These are phyloP conservation scores for Pseudogymnoascus sp. DNA, from an alignment of 2,329 filamentous ascomycete genomes.

Conservation along the genomic window DNA sequence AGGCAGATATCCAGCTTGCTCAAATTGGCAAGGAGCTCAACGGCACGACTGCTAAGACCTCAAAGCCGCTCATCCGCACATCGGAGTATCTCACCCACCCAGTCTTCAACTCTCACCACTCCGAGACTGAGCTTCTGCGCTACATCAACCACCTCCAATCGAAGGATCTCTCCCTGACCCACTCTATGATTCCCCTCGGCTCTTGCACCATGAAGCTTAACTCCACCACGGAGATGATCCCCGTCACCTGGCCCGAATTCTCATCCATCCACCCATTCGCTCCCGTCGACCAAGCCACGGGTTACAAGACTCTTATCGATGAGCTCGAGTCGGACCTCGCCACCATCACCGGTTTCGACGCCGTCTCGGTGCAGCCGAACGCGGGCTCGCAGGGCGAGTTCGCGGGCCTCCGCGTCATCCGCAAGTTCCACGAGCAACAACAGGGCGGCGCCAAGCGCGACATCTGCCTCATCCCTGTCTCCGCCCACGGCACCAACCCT, in stretches of 20 bases:
- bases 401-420: conserved; percentile 79
- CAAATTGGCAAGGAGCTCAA: conserved; percentile 40
- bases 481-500: conserved; percentile 92
- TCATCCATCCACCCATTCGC: conserved; percentile 77
- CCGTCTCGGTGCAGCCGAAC: conserved; percentile 88
- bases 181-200: conserved; percentile 96
- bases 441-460: conserved; percentile 64
- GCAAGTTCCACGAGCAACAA: conserved; percentile 70
- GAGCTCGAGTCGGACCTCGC: conserved; percentile 70
- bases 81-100: conserved; percentile 78
- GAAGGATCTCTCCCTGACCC: conserved; percentile 86
- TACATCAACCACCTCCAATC: conserved; percentile 93
- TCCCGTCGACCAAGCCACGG: conserved; percentile 54
- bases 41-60: conserved; percentile 37
- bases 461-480: conserved; percentile 90
- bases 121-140: conserved; percentile 86
- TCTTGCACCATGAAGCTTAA: conserved; percentile 99
- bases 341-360: conserved; percentile 82
- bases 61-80: conserved; percentile 59
- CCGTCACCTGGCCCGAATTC: conserved; percentile 70
- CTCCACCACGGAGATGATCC: conserved; percentile 86
- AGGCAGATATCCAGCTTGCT: conserved; percentile 26
- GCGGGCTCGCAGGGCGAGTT: conserved; percentile 96
- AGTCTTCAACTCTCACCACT: conserved; percentile 92
- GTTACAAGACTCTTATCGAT: conserved; percentile 64